Conservation (phyloP, 2,329 filamentous ascomycete species). For the Acephala macrosclerotiorum region DNA sequence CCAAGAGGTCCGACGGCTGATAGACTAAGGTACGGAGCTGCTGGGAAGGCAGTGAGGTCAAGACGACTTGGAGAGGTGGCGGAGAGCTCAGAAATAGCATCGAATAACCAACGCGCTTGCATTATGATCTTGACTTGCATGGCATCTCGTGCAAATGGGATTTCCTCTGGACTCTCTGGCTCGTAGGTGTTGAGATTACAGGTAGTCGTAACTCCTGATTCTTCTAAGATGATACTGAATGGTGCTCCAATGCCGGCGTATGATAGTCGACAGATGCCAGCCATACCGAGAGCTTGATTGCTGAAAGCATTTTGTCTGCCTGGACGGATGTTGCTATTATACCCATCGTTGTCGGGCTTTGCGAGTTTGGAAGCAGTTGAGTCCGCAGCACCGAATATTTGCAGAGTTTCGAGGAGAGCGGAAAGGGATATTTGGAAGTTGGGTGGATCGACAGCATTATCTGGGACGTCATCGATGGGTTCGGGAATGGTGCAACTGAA, state of each 20-base stretch:
- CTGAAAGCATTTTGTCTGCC: conserved; percentile 79
- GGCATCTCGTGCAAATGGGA: conserved; percentile 84
- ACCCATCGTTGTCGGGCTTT: conserved; percentile 65
- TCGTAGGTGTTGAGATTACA: conserved; percentile 92
- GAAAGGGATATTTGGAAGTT: conserved; percentile 88
- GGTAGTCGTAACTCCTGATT: conserved; percentile 85
- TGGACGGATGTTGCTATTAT: conserved; percentile 67
- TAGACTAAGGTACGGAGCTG: conserved; percentile 76
- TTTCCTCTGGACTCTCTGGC: conserved; percentile 76
- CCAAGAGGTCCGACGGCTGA: conserved; percentile 68
- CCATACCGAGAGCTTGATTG: conserved; percentile 81
- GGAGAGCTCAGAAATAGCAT: conserved; percentile 74
- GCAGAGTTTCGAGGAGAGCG: conserved; percentile 89
- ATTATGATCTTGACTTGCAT: conserved; percentile 95
- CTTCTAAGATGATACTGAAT: conserved; percentile 85
- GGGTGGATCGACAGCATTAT: conserved; percentile 53
- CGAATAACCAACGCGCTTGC: conserved; percentile 76
- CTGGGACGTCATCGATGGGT: conserved; percentile 42
- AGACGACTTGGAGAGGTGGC: conserved; percentile 71
- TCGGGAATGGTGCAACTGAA: conserved; percentile 71
- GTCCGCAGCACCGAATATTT: conserved; percentile 91
- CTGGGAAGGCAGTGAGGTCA: conserved; percentile 66
- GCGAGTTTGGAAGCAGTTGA: conserved; percentile 61
- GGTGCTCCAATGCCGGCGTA: conserved; percentile 79
- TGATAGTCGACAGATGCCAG: conserved; percentile 83